Conservation (phyloP, 768 basidiomycete genomes). For the Brasilioporus rufonigricans region DNA sequence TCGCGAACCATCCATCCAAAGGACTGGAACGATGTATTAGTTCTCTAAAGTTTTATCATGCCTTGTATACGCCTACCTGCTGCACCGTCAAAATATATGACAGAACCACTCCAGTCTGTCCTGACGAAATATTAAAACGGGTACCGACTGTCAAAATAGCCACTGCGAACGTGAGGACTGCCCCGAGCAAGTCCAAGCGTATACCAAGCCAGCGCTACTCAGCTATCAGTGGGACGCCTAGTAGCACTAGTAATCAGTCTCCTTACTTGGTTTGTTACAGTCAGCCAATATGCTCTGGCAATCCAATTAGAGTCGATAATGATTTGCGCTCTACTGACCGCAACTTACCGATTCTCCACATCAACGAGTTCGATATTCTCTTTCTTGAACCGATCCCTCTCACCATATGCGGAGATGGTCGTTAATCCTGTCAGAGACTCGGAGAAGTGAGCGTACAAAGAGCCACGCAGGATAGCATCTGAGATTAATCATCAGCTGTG, state of each 20-base stretch:
- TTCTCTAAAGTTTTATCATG: neutral
- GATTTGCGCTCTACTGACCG: neutral
- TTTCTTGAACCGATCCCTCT: slow-evolving; percentile 65
- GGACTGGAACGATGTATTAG: slow-evolving; percentile 33
- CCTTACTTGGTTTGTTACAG: slow-evolving; percentile 72
- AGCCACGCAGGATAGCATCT: slow-evolving; percentile 85
- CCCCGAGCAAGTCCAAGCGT: slow-evolving; percentile 83
- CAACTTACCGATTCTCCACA: slow-evolving; percentile 69
- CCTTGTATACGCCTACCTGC: slow-evolving; percentile 45
- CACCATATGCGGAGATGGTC: slow-evolving; percentile 88
- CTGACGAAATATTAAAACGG: slow-evolving; percentile 71
- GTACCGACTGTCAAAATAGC: slow-evolving; percentile 78
- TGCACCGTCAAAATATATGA: slow-evolving; percentile 81
- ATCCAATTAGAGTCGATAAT: neutral
- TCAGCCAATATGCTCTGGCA: slow-evolving; percentile 77
- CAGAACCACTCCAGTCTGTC: slow-evolving; percentile 73
- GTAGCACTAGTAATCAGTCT: neutral
- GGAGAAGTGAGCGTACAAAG: slow-evolving; percentile 91
- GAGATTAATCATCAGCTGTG: neutral
- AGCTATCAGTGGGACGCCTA: neutral
- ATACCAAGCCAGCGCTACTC: slow-evolving; percentile 79
- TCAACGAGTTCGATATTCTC: slow-evolving; percentile 77
- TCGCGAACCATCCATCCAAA: slow-evolving; percentile 79
- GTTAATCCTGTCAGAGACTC: slow-evolving; percentile 87
- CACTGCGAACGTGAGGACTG: slow-evolving; percentile 71